Evolutionary conservation across 2,329 filamentous ascomycete species (phyloP).

Genomic region (Sporothrix brunneoviolacea): DNA sequence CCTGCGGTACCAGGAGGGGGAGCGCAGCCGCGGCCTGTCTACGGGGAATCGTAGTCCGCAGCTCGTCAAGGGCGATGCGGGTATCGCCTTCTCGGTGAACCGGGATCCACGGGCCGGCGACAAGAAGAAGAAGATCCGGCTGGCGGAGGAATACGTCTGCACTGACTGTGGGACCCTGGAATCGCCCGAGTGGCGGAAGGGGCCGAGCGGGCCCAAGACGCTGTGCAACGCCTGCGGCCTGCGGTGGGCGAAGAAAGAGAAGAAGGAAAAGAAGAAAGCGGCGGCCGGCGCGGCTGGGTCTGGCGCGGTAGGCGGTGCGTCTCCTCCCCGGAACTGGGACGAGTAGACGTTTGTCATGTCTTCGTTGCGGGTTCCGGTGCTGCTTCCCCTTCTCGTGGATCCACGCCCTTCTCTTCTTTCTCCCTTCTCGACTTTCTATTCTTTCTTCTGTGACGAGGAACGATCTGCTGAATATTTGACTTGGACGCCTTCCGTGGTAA

Average conservation of each 20-base stretch:
- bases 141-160: constrained; percentile 84
- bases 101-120: constrained; percentile 65
- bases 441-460: too few species aligned
- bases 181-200: constrained; percentile 93
- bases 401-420: background rate
- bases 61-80: constrained; percentile 77
- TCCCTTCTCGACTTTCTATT: background rate
- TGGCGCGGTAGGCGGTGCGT: background rate
- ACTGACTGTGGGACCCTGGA: constrained; percentile 91
- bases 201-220: constrained; percentile 86
- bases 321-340: background rate
- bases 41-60: constrained; percentile 77
- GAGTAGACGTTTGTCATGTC: background rate
- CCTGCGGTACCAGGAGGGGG: constrained; percentile 78
- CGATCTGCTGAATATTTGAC: too few species aligned
- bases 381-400: background rate
- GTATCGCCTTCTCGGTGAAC: constrained; percentile 76
- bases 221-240: constrained; percentile 90
- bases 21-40: constrained; percentile 80
- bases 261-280: constrained; percentile 47
- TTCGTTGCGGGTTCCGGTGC: background rate
- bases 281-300: constrained; percentile 14
- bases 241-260: constrained; percentile 73
- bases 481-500: too few species aligned
- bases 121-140: constrained; percentile 85